phyloP scores from a whole-genome alignment of 1,284 basidiomycete genomes.

The Trichosporon asahii region DNA sequence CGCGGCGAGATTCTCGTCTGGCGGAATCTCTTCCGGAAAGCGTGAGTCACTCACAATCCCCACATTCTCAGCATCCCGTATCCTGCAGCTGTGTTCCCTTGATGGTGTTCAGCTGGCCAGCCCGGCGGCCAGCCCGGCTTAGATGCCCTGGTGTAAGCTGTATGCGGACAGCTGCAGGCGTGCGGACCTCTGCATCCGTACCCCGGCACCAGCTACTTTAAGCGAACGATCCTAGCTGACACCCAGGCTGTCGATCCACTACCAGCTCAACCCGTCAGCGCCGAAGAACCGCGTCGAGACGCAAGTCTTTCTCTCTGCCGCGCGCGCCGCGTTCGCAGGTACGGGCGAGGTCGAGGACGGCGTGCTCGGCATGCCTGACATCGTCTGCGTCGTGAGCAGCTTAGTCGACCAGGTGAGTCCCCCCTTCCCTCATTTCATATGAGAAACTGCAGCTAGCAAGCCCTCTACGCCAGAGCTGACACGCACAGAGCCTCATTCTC shows the following conservation, averaged over 20 bases:
- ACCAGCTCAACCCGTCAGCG: slow-evolving; percentile 28
- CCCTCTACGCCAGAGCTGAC: slow-evolving; percentile 3
- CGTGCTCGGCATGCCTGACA: slow-evolving; percentile 38
- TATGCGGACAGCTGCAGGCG: no score
- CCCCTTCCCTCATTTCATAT: no score
- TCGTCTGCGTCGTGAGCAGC: slow-evolving; percentile 45
- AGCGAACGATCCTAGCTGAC: no score
- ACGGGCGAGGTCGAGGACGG: slow-evolving; percentile 46
- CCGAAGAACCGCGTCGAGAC: slow-evolving; percentile 41
- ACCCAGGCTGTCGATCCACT: slow-evolving; percentile 35
- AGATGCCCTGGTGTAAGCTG: no score
- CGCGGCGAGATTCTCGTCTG: slow-evolving; percentile 53
- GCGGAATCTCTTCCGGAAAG: slow-evolving; percentile 50
- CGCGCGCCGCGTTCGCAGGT: slow-evolving; percentile 32
- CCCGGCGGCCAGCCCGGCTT: no score
- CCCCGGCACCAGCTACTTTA: no score
- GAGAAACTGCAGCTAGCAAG: neutral
- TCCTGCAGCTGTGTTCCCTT: neutral
- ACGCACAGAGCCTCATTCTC: slow-evolving; percentile 35
- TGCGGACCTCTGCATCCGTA: no score
- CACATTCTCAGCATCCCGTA: neutral
- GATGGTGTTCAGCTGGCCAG: neutral
- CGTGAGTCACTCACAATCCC: slow-evolving; percentile 34
- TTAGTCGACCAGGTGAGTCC: slow-evolving; percentile 50
- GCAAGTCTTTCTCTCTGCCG: slow-evolving; percentile 37